These are phyloP conservation scores for Porcisia hertigi DNA, from an alignment of 208 protist genomes.

Conservation along the genomic window DNA sequence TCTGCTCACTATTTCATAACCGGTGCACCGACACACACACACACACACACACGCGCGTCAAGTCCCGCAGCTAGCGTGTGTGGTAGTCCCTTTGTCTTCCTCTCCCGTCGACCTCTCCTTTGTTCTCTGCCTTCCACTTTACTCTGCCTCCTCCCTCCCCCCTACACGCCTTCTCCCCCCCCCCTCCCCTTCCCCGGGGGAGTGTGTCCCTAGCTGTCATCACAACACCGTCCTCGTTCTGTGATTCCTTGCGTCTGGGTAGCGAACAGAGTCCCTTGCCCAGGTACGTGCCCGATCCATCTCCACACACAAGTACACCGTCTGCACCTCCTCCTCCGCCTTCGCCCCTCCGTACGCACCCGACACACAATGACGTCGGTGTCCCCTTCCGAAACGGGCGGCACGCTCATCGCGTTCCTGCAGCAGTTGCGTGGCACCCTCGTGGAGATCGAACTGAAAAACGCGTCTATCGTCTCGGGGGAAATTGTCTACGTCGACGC, in stretches of 20 bases:
- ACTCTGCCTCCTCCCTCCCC: no score
- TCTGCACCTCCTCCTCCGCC: not conserved
- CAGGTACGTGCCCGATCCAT: not conserved
- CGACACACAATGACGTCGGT: conserved; percentile 31
- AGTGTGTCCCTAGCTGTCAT: not conserved
- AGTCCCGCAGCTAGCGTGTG: no score
- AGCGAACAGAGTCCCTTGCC: not conserved
- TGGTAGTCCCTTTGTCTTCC: no score
- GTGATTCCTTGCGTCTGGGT: not conserved
- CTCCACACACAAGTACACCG: not conserved
- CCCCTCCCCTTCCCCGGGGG: not conserved
- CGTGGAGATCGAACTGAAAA: conserved; percentile 99
- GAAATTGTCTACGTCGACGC: conserved; percentile 83
- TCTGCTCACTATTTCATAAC: no score
- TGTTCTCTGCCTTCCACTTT: no score
- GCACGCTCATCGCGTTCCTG: conserved; percentile 95
- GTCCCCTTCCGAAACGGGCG: conserved; percentile 53
- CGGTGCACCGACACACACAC: no score
- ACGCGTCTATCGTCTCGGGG: conserved; percentile 96
- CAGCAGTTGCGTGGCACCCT: conserved; percentile 97
- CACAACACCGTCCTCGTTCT: not conserved
- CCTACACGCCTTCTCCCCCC: not conserved
- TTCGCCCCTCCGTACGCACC: not conserved
- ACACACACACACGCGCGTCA: no score
- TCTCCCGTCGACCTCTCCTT: no score